Evolutionary conservation across 371 early-diverging fungal species (phyloP).

Genomic region (Parasitella parasitica): DNA sequence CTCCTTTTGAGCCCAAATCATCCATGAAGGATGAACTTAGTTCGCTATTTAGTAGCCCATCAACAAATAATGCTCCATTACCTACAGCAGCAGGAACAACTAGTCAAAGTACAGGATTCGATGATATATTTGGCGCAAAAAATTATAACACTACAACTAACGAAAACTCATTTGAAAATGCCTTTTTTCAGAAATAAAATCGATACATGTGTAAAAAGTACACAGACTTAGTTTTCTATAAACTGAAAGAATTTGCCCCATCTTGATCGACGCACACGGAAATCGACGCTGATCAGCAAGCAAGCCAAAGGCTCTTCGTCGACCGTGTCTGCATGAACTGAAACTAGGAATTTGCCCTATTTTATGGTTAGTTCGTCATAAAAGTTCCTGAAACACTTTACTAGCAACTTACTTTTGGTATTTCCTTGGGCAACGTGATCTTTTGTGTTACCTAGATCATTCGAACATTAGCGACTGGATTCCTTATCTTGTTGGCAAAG

Average conservation of each 20-base stretch:
- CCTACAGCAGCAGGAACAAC: background rate
- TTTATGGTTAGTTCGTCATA: background rate
- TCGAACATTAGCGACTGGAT: background rate
- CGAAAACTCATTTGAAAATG: conserved; percentile 14
- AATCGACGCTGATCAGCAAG: conserved; percentile 4
- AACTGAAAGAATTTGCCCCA: background rate
- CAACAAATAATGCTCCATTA: conserved; percentile 13
- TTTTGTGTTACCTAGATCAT: conserved; percentile 17
- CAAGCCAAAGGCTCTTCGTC: conserved; percentile 1
- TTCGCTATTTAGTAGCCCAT: conserved; percentile 29
- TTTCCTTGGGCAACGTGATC: conserved; percentile 23
- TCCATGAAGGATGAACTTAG: conserved; percentile 38
- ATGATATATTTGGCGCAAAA: conserved; percentile 14
- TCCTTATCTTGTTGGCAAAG: background rate
- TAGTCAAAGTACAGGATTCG: conserved; percentile 10
- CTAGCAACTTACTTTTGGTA: conserved; percentile 17
- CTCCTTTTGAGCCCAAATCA: background rate
- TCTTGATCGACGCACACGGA: conserved; percentile 1
- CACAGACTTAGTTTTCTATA: background rate
- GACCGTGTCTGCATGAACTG: conserved; percentile 2
- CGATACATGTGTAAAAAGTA: too few species aligned
- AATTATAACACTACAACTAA: background rate
- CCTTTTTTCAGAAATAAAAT: conserved; percentile 14
- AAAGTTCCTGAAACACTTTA: conserved; percentile 2
- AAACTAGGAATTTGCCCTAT: conserved; percentile 10